Evolutionary conservation across 2,329 filamentous ascomycete genomes (phyloP).

Genomic region (Colletotrichum destructivum): DNA sequence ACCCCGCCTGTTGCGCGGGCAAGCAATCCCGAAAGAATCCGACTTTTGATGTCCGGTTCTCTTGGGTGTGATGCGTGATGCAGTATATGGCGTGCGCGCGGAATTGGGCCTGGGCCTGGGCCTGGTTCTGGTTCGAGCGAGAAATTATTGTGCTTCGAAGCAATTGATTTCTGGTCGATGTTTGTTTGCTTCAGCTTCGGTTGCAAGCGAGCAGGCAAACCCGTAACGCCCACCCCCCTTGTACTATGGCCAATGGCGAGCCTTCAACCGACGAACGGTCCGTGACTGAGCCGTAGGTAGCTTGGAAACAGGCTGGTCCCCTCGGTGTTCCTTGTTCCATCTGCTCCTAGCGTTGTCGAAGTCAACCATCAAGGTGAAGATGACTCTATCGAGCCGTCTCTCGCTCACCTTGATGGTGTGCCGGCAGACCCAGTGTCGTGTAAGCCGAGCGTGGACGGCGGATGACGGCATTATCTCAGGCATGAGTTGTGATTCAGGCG

Average conservation of each 20-base stretch:
- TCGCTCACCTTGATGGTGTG: conserved; percentile 26
- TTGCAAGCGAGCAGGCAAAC: conserved; percentile 19
- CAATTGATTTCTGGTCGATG: not conserved
- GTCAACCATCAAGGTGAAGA: conserved; percentile 20
- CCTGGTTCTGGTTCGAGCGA: conserved; percentile 9
- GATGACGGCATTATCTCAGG: not conserved
- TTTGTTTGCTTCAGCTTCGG: not conserved
- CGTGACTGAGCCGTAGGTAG: not conserved
- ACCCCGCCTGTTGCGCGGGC: conserved; percentile 23
- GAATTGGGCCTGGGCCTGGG: not conserved
- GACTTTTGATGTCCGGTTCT: conserved; percentile 4
- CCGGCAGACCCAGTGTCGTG: not conserved
- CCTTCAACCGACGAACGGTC: conserved; percentile 2
- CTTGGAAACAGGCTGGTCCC: conserved; percentile 1
- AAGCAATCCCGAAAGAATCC: conserved; percentile 37
- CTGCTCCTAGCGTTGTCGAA: not conserved
- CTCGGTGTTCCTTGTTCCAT: not conserved
- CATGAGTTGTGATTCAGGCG: not conserved
- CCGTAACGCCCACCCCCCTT: not conserved
- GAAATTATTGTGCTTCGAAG: conserved; percentile 4
- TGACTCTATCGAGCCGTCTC: not conserved
- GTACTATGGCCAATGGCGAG: conserved; percentile 19
- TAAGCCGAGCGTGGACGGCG: not conserved
- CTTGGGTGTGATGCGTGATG: conserved; percentile 1
- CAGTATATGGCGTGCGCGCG: conserved; percentile 21